These are phyloP conservation scores for Nakaseomyces glabratus DNA, from an alignment of 1,139 yeast genomes.

Conservation along the genomic window DNA sequence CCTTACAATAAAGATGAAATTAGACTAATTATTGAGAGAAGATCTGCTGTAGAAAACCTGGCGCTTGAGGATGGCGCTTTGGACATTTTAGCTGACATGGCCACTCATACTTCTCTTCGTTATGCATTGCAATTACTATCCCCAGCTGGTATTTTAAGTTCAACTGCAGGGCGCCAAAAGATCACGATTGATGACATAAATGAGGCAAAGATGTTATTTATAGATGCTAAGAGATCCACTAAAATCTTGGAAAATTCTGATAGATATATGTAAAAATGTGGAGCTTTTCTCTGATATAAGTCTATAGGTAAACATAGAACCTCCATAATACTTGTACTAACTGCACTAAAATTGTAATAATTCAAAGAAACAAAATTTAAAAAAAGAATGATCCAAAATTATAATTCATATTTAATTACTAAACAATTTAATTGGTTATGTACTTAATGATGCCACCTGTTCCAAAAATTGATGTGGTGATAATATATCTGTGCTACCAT, in stretches of 20 bases:
- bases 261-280: constrained; percentile 22
- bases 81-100: constrained; percentile 61
- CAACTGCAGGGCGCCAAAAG: constrained; percentile 62
- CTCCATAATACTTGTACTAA: too few relatives aligned
- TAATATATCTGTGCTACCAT: constrained; percentile 78
- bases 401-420: too few relatives aligned
- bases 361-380: too few relatives aligned
- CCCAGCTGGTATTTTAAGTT: constrained; percentile 80
- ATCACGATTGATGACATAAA: constrained; percentile 66
- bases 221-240: constrained; percentile 84
- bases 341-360: too few relatives aligned
- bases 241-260: constrained; percentile 48
- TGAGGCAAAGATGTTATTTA: constrained; percentile 75
- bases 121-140: constrained; percentile 85
- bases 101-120: constrained; percentile 70
- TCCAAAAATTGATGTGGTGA: constrained; percentile 69
- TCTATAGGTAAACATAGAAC: too few relatives aligned
- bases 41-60: constrained; percentile 69
- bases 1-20: constrained; percentile 83
- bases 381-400: too few relatives aligned
- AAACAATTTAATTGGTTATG: too few relatives aligned
- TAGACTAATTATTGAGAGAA: constrained; percentile 66
- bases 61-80: constrained; percentile 59
- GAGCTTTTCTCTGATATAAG: too few relatives aligned
- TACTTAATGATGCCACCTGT: constrained; percentile 40